Conservation (phyloP, 768 basidiomycete species). For the Russula emetica region DNA sequence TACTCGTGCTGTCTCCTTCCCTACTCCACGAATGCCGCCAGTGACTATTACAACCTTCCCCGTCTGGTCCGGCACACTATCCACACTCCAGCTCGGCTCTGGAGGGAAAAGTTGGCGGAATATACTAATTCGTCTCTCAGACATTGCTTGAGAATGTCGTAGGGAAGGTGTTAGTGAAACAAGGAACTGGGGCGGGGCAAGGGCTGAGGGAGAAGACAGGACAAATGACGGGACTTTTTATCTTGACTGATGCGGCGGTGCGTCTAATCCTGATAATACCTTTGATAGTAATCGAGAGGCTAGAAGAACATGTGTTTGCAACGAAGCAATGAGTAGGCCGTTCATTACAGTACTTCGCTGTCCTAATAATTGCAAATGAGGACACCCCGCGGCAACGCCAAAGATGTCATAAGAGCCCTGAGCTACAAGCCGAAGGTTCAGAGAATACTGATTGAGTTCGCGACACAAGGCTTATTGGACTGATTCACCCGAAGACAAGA, state of each 20-base stretch:
- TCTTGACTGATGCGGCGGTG: background rate
- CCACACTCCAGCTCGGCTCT: slow-evolving; percentile 17
- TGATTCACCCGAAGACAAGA: background rate
- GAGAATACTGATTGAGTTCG: background rate
- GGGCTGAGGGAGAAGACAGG: background rate
- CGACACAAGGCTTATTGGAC: background rate
- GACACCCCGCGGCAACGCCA: background rate
- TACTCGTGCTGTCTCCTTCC: slow-evolving; percentile 25
- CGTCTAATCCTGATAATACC: background rate
- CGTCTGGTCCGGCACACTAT: slow-evolving; percentile 19
- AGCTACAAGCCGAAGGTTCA: background rate
- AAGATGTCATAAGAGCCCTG: background rate
- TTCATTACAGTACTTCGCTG: background rate
- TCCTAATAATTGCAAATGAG: background rate
- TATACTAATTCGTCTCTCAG: background rate
- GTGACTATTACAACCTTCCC: slow-evolving; percentile 21
- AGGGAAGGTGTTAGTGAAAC: background rate
- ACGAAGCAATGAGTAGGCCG: background rate
- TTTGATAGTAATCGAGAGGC: background rate
- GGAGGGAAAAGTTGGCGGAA: slow-evolving; percentile 15
- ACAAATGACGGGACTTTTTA: background rate
- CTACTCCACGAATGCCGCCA: slow-evolving; percentile 20
- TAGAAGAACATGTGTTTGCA: background rate
- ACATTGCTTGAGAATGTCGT: background rate
- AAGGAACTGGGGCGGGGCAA: background rate